A percentile compares a stretch with the other conserved stretches of the same genome.
phyloP scores from a whole-genome alignment of 2,329 filamentous ascomycete genomes.

The Pyrenochaeta sp. region DNA sequence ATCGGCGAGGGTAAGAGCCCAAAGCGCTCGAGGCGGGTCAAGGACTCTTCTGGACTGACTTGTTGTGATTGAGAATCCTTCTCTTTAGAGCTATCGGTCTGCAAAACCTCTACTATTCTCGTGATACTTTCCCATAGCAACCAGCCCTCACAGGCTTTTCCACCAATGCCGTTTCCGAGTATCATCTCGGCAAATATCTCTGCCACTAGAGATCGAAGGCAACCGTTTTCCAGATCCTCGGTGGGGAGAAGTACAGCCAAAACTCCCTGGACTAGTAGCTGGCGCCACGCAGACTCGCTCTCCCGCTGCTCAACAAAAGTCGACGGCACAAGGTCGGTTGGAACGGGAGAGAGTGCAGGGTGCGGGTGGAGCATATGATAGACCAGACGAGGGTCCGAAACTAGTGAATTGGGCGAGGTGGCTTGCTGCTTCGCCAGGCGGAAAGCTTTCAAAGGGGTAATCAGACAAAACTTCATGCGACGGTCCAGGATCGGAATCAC shows the following conservation, averaged over 20 bases:
- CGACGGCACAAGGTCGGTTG: conserved; percentile 61
- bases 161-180: conserved; percentile 80
- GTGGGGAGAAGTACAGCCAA: conserved; percentile 87
- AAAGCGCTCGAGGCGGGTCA: conserved; percentile 64
- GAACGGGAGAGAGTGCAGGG: conserved; percentile 81
- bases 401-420: conserved; percentile 66
- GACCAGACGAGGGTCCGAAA: conserved; percentile 70
- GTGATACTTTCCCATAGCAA: conserved; percentile 85
- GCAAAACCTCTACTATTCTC: conserved; percentile 68
- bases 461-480: conserved; percentile 35
- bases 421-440: conserved; percentile 69
- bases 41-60: conserved; percentile 33
- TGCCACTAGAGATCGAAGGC: conserved; percentile 80
- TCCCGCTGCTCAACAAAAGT: conserved; percentile 69
- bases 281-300: conserved; percentile 85
- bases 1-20: conserved; percentile 59
- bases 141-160: conserved; percentile 86
- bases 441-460: conserved; percentile 66
- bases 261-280: conserved; percentile 83
- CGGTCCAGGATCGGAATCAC: conserved; percentile 37
- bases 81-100: conserved; percentile 43
- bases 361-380: conserved; percentile 88
- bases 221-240: conserved; percentile 89
- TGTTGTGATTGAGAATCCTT: conserved; percentile 39
- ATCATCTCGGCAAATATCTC: conserved; percentile 93